Conservation (phyloP, 768 basidiomycete genomes). For the Panellus pusillus region DNA sequence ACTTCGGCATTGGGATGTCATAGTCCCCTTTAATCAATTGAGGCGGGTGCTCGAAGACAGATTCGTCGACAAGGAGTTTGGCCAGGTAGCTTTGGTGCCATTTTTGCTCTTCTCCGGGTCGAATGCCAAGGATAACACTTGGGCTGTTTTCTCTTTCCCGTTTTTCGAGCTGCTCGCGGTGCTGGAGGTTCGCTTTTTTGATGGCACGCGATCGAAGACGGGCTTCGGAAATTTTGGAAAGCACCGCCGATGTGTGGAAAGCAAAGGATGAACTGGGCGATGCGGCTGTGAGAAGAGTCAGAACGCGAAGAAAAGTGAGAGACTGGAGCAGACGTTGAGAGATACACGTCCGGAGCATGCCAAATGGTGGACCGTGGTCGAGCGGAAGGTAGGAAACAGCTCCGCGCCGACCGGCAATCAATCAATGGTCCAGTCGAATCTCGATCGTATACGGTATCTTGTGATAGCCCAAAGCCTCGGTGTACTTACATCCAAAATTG, state of each 20-base stretch:
- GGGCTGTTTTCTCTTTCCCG: constrained; percentile 42
- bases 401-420: not conserved
- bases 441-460: too few relatives aligned
- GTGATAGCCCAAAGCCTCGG: too few relatives aligned
- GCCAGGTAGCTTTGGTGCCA: constrained; percentile 73
- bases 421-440: not conserved
- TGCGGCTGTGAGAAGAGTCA: constrained; percentile 10
- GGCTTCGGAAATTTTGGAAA: constrained; percentile 33
- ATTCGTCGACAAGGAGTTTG: constrained; percentile 56
- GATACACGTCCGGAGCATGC: constrained; percentile 10
- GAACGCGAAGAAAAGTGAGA: not conserved
- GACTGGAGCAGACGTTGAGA: constrained; percentile 10
- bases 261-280: constrained; percentile 28
- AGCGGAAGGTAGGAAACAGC: not conserved
- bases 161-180: constrained; percentile 43
- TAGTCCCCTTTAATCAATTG: constrained; percentile 30
- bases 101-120: constrained; percentile 59
- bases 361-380: not conserved
- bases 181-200: constrained; percentile 44
- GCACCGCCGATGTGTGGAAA: constrained; percentile 51
- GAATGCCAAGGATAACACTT: constrained; percentile 75
- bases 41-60: constrained; percentile 38
- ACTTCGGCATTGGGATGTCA: constrained; percentile 45
- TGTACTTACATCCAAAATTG: not conserved
- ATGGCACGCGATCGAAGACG: constrained; percentile 36